Conservation (phyloP, 2,329 filamentous ascomycete genomes). For the Hymenoscyphus repandus region DNA sequence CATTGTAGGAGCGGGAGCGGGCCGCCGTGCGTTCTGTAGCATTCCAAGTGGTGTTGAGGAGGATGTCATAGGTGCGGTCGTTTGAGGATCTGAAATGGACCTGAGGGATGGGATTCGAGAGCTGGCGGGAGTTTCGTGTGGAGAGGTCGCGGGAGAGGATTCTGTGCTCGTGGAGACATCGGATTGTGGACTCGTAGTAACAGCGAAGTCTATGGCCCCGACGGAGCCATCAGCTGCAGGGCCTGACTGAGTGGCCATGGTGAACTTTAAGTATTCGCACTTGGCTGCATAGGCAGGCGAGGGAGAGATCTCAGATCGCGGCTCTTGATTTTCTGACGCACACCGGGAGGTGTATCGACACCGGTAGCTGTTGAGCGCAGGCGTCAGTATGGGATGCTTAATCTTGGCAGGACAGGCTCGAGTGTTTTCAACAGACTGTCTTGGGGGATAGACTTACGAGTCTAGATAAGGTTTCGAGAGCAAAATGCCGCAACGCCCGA, state of each 20-base stretch:
- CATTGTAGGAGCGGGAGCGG: constrained; percentile 28
- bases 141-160: constrained; percentile 11
- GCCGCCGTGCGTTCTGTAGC: constrained; percentile 60
- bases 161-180: no score
- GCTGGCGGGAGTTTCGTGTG: constrained; percentile 14
- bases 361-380: not conserved
- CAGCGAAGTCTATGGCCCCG: constrained; percentile 17
- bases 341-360: not conserved
- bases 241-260: constrained; percentile 22
- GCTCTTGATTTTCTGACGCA: no score
- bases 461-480: no score
- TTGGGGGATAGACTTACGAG: no score
- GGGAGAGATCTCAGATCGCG: not conserved
- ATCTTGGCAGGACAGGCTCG: no score
- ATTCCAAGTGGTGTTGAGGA: constrained; percentile 82
- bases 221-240: constrained; percentile 19
- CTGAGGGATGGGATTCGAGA: constrained; percentile 55
- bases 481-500: no score
- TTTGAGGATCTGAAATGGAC: constrained; percentile 53
- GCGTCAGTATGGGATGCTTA: no score
- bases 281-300: not conserved
- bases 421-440: no score
- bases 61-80: constrained; percentile 57
- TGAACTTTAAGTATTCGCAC: not conserved
- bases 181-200: constrained; percentile 11